Percentiles rank a stretch among this genome's conserved stretches.
Conservation (phyloP, 2,329 filamentous ascomycete genomes). For the Chalaropsis ovoidea region DNA sequence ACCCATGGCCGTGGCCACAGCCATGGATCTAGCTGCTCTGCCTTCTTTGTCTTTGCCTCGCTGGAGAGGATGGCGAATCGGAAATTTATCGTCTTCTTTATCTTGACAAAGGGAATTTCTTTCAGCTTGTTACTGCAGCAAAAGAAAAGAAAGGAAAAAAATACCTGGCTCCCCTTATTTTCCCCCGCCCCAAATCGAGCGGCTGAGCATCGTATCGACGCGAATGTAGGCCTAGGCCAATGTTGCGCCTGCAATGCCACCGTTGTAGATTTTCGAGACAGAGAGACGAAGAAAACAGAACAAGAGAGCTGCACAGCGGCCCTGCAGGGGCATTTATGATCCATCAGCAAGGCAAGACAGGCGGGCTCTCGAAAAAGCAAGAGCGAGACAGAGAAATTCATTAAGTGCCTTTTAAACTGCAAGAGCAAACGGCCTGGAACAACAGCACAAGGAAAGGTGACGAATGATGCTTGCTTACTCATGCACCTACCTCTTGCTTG, state of each 20-base stretch:
- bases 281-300: background rate
- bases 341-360: background rate
- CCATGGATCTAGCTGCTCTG: background rate
- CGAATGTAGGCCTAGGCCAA: background rate
- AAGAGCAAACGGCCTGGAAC: background rate
- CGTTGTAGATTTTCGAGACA: conserved; percentile 3
- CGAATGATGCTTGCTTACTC: background rate
- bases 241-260: background rate
- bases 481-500: background rate
- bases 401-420: too few relatives aligned
- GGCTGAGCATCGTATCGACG: conserved; percentile 7
- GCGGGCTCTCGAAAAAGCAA: background rate
- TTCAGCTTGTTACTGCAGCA: conserved; percentile 11
- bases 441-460: background rate
- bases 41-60: background rate
- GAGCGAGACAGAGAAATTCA: too few relatives aligned
- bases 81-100: background rate
- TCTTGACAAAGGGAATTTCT: background rate
- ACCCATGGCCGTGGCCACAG: background rate
- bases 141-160: background rate
- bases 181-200: background rate
- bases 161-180: background rate
- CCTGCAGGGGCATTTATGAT: background rate
- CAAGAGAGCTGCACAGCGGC: background rate
- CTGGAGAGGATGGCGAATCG: background rate